These are phyloP conservation scores for Fusarium temperatum DNA, from an alignment of 2,329 filamentous ascomycete species.

Conservation along the genomic window DNA sequence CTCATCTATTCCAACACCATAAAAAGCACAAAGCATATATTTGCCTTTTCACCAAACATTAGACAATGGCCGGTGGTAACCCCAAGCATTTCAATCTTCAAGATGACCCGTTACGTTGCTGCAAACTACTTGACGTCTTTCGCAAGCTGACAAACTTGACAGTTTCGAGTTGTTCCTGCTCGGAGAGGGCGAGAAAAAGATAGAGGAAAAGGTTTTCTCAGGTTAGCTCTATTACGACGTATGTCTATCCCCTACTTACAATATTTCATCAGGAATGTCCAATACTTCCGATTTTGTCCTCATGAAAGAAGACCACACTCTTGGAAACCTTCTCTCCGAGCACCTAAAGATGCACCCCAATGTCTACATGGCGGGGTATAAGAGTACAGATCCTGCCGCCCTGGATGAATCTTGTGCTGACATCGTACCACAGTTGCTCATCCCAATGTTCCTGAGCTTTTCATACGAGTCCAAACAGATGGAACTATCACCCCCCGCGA, in stretches of 20 bases:
- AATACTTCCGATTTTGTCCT: constrained; percentile 96
- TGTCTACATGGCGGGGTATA: constrained; percentile 92
- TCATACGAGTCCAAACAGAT: constrained; percentile 90
- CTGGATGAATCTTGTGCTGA: neutral
- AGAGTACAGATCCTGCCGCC: constrained; percentile 63
- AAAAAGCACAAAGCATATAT: neutral
- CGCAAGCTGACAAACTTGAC: constrained; percentile 31
- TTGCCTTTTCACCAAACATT: neutral
- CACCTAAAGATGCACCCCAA: constrained; percentile 86
- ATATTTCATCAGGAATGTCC: constrained; percentile 71
- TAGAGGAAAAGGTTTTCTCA: constrained; percentile 86
- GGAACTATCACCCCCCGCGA: constrained; percentile 89
- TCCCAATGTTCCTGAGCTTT: constrained; percentile 68
- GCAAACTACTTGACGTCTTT: neutral
- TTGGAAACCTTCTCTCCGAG: constrained; percentile 88
- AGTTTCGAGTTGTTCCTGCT: constrained; percentile 97
- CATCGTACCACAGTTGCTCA: constrained; percentile 55
- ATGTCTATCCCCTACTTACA: neutral
- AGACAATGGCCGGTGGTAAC: constrained; percentile 50
- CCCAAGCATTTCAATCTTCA: constrained; percentile 52
- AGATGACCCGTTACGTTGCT: constrained; percentile 48
- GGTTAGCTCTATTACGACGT: constrained; percentile 65
- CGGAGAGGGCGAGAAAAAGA: constrained; percentile 89
- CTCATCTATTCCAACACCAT: neutral
- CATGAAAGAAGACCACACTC: constrained; percentile 96